Base-by-base conservation (phyloP, 306 rosid genomes). In the Lathyrus oleraceus region DNA sequence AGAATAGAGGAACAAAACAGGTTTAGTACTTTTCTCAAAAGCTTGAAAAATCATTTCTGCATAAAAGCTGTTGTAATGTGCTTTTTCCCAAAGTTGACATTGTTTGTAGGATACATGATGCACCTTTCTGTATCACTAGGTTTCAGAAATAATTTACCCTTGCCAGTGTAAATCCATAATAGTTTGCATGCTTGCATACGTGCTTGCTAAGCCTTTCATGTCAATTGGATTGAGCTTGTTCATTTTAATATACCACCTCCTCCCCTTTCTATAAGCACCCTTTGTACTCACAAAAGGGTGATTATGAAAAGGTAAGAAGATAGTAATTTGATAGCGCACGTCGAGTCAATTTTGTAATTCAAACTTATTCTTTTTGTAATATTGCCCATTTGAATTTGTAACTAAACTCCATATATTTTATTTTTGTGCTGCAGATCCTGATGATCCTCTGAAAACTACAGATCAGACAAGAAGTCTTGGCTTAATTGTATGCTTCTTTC, bases 391-490 rank as follows among this genome's bases (percentile, higher is more conserved):
- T 66, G 42, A 39, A 30, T 51, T 23, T 23, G 5, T 45, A 63
- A 69, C 5, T 17, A 39, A 39, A 35, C 12, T 51, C 15, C 0
- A 30, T 90, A 45, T 15, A 12, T 71, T 65, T 76, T 53, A 63
- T 13, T 45, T 65, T 65, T 66, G 15, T 28, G 42, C 32, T 80
- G 78, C 62, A 80, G 81, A 83, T 80, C 13, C 85, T 5, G 85
- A 80, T 45, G 85, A 83, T 70, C 85, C 85, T 83, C 82, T 83
- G 40, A 83, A 90, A 88, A 90, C 95, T 61, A 90, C 96, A 0
- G 91, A 88, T 57, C 96, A 86, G 74, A 88, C 91, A 65, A 86
- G 96, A 74, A 79, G 79, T 19, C 87, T 83, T 73, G 87, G 87
- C 52, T 69, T 83, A 80, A 77, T 83, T 61, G 81, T 80, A 80